A percentile compares a stretch with the other conserved stretches of the same genome.
Evolutionary conservation across 2,329 filamentous ascomycete genomes (phyloP).

Genomic region (Colletotrichum euphorbiae): DNA sequence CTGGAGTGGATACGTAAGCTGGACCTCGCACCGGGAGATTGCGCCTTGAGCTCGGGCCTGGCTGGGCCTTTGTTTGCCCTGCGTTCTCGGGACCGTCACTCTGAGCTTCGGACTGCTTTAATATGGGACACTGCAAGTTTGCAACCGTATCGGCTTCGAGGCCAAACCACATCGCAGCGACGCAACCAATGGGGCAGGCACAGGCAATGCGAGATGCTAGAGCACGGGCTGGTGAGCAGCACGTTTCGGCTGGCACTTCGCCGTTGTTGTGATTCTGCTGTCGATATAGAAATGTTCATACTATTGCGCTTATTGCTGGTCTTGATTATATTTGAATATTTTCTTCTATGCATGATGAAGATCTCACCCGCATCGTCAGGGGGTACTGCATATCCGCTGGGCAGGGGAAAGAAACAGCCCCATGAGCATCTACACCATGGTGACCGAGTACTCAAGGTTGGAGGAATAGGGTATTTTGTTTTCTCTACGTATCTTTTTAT

Average conservation of each 20-base stretch:
- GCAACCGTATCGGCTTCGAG: background rate
- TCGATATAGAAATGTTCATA: too few species aligned
- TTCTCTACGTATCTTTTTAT: constrained; percentile 17
- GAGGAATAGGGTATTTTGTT: background rate
- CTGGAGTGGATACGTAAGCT: background rate
- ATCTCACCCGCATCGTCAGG: too few species aligned
- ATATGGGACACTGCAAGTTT: background rate
- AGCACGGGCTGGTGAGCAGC: background rate
- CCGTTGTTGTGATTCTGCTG: too few species aligned
- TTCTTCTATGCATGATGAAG: too few species aligned
- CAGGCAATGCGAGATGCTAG: background rate
- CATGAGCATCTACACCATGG: background rate
- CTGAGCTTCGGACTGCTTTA: background rate
- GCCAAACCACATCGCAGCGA: too few species aligned
- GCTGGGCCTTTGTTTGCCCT: background rate
- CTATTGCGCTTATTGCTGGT: too few species aligned
- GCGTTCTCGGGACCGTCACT: background rate
- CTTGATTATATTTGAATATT: too few species aligned
- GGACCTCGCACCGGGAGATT: background rate
- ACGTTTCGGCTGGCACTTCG: too few species aligned
- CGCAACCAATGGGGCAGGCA: too few species aligned
- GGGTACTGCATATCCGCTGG: too few species aligned
- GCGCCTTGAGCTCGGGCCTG: background rate
- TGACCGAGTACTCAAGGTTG: background rate
- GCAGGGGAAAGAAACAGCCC: too few species aligned